Conservation (phyloP, 305 asterid species). For the Fraxinus sp. region DNA sequence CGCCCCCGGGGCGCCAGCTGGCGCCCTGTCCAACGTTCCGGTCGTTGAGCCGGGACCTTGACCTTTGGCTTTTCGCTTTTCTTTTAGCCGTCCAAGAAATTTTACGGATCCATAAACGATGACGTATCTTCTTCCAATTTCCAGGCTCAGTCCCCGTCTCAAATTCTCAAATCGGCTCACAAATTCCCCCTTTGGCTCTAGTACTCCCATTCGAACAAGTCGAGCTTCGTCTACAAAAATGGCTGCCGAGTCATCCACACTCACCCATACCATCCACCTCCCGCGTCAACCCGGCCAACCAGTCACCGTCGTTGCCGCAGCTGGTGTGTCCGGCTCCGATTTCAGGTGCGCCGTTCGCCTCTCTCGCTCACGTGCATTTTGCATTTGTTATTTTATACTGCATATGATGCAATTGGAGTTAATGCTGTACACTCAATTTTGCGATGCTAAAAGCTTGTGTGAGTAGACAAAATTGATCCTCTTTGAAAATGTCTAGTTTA, state of each 20-base stretch:
- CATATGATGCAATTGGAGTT: neutral
- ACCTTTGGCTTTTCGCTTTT: too few relatives aligned
- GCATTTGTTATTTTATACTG: neutral
- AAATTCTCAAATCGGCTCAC: slow-evolving; percentile 24
- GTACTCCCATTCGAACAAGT: slow-evolving; percentile 12
- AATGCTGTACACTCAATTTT: neutral
- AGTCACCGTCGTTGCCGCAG: slow-evolving; percentile 57
- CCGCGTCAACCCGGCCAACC: slow-evolving; percentile 61
- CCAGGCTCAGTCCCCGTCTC: slow-evolving; percentile 15
- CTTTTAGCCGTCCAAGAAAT: neutral
- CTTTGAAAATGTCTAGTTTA: neutral
- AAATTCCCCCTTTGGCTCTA: slow-evolving; percentile 23
- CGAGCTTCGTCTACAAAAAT: slow-evolving; percentile 33
- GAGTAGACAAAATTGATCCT: neutral
- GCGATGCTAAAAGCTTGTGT: neutral
- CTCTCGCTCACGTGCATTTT: neutral
- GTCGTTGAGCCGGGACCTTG: too few relatives aligned
- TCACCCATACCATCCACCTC: slow-evolving; percentile 50
- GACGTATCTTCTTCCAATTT: slow-evolving; percentile 23
- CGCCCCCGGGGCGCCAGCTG: too few relatives aligned
- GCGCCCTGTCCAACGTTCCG: too few relatives aligned
- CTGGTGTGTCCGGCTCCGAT: slow-evolving; percentile 66
- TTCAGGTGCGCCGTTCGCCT: slow-evolving; percentile 44
- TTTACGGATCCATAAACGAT: neutral
- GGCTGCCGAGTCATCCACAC: slow-evolving; percentile 46